Base-by-base conservation (phyloP, 257 asterid genomes). In the Ilex aquifolium region DNA sequence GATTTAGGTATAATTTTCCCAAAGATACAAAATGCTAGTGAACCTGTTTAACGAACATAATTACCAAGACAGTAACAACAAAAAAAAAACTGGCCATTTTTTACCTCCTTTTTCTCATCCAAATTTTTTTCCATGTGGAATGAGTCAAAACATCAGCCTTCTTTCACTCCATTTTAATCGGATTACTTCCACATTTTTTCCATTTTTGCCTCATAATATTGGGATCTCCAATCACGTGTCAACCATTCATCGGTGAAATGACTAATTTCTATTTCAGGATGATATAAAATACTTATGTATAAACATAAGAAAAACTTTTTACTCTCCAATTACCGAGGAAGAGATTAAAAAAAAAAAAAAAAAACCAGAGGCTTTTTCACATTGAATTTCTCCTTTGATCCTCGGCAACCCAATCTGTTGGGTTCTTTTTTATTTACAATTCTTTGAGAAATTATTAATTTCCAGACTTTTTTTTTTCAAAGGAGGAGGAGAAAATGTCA, bases 211-310 rank as follows among this genome's bases (percentile, higher is more conserved):
- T 80, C 83, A 80, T 14, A 67, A 69, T 64, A 62, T 32, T 74
- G 66, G 85, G 86, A 81, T 80, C 77, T 82, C 85, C 90, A 80
- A 70, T 76, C 85, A 82, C 83, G 82, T 81, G 91, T 79, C 75
- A 48, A 51, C 10, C 8, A 30, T 56, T 58, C 32, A 60, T 69
- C 67, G 60, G 66, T 68, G 63, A 63, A 61, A 68, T 63, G 73
- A n/a, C 10, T 12, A 69, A 52, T 67, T 57, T 50, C 66, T 15
- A 40, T 67, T 60, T 53, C 52, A 31, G 65, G 67, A 32, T 50
- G 50, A 75, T 73, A 69, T 70, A 72, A 75, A 63, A 56, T 57
- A 52, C 36, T 49, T 69, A 53, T 36, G 13, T 46, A 27, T 48
- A 48, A 63, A 73, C 32, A 69, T 31, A 70, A 55, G 63, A 69